A percentile compares a stretch with the other conserved stretches of the same genome.
These are phyloP conservation scores for Nelumbo lutea DNA, from an alignment of 164 flowering plant genomes.

Conservation along the genomic window DNA sequence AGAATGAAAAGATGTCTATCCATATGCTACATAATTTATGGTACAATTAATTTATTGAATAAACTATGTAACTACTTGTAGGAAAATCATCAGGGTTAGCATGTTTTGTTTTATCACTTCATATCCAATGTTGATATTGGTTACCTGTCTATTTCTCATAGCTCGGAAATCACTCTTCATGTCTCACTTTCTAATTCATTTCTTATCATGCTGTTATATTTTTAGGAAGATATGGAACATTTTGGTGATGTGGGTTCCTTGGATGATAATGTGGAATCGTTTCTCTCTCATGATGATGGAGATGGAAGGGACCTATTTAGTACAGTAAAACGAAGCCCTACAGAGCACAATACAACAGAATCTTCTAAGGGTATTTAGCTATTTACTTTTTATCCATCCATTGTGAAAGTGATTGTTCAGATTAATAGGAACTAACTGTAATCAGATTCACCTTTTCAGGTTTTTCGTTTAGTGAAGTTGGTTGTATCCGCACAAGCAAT, in stretches of 20 bases:
- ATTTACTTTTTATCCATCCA: background rate
- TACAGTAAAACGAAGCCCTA: constrained; percentile 56
- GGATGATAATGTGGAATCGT: constrained; percentile 86
- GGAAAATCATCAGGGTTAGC: too few relatives aligned
- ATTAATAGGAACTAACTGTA: background rate
- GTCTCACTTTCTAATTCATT: background rate
- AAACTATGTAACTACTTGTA: too few relatives aligned
- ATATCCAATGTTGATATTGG: background rate
- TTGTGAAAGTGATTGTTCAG: background rate
- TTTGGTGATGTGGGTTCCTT: constrained; percentile 83
- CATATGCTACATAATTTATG: background rate
- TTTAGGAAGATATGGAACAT: constrained; percentile 82
- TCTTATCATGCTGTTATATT: background rate
- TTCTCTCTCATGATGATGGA: constrained; percentile 75
- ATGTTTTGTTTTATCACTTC: background rate
- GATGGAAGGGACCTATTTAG: constrained; percentile 76
- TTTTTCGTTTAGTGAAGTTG: constrained; percentile 62
- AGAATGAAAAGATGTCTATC: background rate
- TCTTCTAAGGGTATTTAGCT: constrained; percentile 57
- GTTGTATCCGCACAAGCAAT: constrained; percentile 56
- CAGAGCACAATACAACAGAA: constrained; percentile 57
- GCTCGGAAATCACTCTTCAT: too few relatives aligned
- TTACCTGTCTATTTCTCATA: too few relatives aligned
- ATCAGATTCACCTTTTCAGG: constrained; percentile 35
- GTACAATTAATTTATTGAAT: too few relatives aligned